phyloP scores from a whole-genome alignment of 305 asterid genomes.

The Lippia alba region DNA sequence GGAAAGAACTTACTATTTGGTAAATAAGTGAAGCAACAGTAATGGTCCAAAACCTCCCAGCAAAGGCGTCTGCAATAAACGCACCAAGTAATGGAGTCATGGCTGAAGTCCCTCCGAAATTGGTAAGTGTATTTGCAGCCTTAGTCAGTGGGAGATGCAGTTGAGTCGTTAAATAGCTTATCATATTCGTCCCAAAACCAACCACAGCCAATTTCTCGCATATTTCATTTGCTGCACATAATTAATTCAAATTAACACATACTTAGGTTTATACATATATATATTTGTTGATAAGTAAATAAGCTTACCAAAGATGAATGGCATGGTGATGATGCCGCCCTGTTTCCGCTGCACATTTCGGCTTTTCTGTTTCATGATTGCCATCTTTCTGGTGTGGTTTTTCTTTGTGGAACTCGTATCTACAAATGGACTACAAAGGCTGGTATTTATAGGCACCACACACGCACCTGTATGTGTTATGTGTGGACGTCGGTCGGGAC shows the following conservation, averaged over 20 bases:
- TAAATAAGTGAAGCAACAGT: conserved; percentile 55
- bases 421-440: conserved; percentile 9
- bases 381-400: conserved; percentile 8
- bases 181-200: conserved; percentile 79
- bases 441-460: conserved; percentile 38
- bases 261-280: background rate
- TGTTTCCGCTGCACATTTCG: conserved; percentile 36
- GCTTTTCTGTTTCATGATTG: conserved; percentile 19
- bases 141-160: conserved; percentile 70
- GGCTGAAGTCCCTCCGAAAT: conserved; percentile 73
- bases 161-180: conserved; percentile 71
- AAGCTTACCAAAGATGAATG: conserved; percentile 50
- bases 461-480: too few relatives aligned
- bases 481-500: too few relatives aligned
- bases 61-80: conserved; percentile 62
- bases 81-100: conserved; percentile 69
- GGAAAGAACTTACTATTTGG: conserved; percentile 47
- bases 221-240: conserved; percentile 62
- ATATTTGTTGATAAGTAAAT: background rate
- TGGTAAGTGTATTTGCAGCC: conserved; percentile 73
- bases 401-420: background rate
- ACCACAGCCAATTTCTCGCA: conserved; percentile 92
- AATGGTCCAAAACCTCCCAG: conserved; percentile 77
- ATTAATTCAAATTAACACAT: background rate
- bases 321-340: conserved; percentile 55